Evolutionary conservation across 345 rosid species (phyloP), one percentile per base, ranked within the genome.

Genomic region (Ailanthus altissimus): DNA sequence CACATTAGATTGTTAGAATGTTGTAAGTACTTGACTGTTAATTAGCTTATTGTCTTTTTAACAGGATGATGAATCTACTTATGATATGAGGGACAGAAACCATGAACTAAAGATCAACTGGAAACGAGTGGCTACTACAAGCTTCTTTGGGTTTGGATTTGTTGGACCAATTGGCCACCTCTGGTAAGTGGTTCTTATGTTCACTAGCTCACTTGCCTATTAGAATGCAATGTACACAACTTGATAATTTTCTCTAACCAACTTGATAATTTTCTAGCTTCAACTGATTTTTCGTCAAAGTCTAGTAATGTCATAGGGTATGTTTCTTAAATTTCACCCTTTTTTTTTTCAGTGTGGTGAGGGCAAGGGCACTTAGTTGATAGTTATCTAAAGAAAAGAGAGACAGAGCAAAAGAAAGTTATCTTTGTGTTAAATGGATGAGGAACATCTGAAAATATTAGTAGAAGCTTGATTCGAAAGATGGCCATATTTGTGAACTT

Each of bases 81-180:
- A 6, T 8, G 63, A n/a, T 13, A 54, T n/a, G 28, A 54, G 21
- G 21, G 38, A 54, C 5, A 40, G 60, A 54, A 54, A 18, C 38
- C 51, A 20, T 54, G 69, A 61, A 75, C 84, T 88, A 83, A 87
- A 83, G 70, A 76, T 90, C 62, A 80, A 85, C 73, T 89, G 95
- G 97, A 93, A 84, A 85, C 89, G 97, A 66, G 97, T 81, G 77
- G 94, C 90, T 74, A 83, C 79, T 75, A 88, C 89, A 6, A 86
- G 97, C 83, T 81, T 85, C 83, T 90, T 92, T 72, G 97, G 93
- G 18, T 83, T 92, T 83, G 91, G 89, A 78, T 92, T 89, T 82
- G 91, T 92, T 53, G 98, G 97, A 82, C 93, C 96, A 45, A 81
- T 89, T 83, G 98, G 98, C 76, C 96, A 92, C 75, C 90, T 82